These are phyloP conservation scores for Cardiospermum halicacabum DNA, from an alignment of 345 rosid genomes.

Conservation along the genomic window DNA sequence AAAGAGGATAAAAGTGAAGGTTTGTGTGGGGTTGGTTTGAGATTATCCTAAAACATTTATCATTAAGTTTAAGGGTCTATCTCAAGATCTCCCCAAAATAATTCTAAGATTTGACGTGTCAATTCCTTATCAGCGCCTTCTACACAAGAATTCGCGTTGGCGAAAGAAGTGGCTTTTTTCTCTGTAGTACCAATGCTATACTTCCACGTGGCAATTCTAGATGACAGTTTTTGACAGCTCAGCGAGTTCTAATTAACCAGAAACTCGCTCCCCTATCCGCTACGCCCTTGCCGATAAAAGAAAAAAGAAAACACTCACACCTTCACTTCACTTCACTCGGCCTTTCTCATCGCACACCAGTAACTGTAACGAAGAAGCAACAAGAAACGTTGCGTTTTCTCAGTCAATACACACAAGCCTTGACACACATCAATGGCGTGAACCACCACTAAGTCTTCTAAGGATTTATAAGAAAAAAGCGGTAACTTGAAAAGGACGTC, in stretches of 20 bases:
- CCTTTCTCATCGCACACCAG: neutral
- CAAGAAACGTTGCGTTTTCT: neutral
- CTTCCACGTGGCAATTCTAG: conserved; percentile 22
- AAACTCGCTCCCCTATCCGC: conserved; percentile 22
- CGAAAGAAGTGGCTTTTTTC: neutral
- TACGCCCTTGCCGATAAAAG: neutral
- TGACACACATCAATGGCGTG: conserved; percentile 19
- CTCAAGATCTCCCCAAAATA: too few species aligned
- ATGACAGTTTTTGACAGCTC: conserved; percentile 15
- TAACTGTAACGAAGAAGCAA: neutral
- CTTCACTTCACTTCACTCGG: neutral
- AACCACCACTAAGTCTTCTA: neutral
- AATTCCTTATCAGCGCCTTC: too few species aligned
- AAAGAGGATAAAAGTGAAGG: too few species aligned
- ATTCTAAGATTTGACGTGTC: too few species aligned
- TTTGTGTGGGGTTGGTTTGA: too few species aligned
- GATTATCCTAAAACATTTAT: too few species aligned
- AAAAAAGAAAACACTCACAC: too few species aligned
- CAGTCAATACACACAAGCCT: neutral
- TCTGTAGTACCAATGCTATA: neutral
- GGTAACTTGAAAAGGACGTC: conserved; percentile 2
- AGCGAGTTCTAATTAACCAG: conserved; percentile 17
- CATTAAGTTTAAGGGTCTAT: too few species aligned
- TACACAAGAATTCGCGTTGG: neutral
- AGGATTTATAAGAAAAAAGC: neutral